Evolutionary conservation across 2,329 filamentous ascomycete species (phyloP).

Genomic region (Volutella citrinella): DNA sequence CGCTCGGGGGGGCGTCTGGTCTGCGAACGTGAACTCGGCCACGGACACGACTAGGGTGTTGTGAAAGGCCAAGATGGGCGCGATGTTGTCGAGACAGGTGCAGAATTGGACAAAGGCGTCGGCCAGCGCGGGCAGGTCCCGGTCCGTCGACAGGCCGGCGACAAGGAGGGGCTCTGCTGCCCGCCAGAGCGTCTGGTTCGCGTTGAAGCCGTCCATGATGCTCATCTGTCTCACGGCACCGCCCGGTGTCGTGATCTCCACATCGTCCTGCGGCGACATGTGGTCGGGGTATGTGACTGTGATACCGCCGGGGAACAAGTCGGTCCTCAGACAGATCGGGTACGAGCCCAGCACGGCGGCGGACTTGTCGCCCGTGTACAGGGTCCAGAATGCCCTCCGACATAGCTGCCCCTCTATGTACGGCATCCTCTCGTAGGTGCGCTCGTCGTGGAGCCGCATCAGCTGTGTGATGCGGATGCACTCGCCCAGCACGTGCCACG

Average conservation of each 20-base stretch:
- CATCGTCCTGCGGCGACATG: too few relatives aligned
- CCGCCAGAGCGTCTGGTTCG: neutral
- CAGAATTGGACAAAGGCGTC: neutral
- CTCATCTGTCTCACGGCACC: too few relatives aligned
- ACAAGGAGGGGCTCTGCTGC: neutral
- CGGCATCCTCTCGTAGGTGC: neutral
- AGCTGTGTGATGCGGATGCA: neutral
- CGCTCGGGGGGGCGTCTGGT: neutral
- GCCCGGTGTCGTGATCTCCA: too few relatives aligned
- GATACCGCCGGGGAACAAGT: neutral
- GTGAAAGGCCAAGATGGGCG: neutral
- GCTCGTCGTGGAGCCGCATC: neutral
- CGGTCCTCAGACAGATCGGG: neutral
- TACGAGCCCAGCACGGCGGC: neutral
- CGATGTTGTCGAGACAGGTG: neutral
- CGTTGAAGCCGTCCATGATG: slow-evolving; percentile 1
- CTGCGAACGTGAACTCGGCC: neutral
- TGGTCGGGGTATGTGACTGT: too few relatives aligned
- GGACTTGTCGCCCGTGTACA: neutral
- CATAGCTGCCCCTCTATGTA: neutral
- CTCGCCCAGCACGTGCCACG: neutral
- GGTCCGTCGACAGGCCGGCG: neutral
- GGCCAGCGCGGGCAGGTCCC: neutral
- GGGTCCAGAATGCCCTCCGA: neutral
- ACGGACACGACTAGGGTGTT: neutral